phyloP scores from a whole-genome alignment of 345 rosid genomes.

The Boechera divaricarpa region DNA sequence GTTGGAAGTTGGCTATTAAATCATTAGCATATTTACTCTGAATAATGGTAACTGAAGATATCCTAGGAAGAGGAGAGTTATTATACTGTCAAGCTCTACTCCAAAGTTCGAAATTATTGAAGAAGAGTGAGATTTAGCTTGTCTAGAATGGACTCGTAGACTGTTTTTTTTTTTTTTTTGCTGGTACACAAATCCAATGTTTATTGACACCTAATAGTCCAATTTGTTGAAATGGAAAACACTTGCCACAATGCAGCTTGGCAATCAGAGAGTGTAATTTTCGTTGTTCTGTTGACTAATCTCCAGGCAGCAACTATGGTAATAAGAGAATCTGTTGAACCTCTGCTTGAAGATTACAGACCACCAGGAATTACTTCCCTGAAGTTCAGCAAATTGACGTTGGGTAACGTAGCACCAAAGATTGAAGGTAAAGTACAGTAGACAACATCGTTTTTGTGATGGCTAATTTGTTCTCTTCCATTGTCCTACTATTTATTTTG shows the following conservation, averaged over 20 bases:
- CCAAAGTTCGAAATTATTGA: not conserved
- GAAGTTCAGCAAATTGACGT: conserved; percentile 84
- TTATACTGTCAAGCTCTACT: conserved; percentile 22
- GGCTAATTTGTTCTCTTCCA: not conserved
- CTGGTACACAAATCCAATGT: conserved; percentile 28
- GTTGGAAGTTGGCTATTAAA: conserved; percentile 22
- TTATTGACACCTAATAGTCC: not conserved
- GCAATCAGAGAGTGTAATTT: conserved; percentile 24
- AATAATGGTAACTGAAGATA: conserved; percentile 16
- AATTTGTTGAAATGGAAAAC: conserved; percentile 22
- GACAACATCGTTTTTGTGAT: conserved; percentile 17
- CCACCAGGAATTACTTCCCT: conserved; percentile 95
- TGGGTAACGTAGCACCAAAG: conserved; percentile 97
- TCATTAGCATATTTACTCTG: conserved; percentile 2
- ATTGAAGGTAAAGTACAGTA: conserved; percentile 74
- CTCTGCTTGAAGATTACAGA: conserved; percentile 91
- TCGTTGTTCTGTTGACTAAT: conserved; percentile 38
- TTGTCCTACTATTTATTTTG: conserved; percentile 15
- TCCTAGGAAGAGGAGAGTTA: conserved; percentile 20
- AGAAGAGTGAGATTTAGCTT: conserved; percentile 26
- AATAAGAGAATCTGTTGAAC: conserved; percentile 95
- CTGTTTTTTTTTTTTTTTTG: not conserved
- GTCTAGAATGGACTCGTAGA: conserved; percentile 13
- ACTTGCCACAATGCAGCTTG: conserved; percentile 6
- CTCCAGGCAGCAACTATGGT: conserved; percentile 90